Conservation (phyloP, 192 early-diverging fungal genomes). For the Cetraspora pellucida region DNA sequence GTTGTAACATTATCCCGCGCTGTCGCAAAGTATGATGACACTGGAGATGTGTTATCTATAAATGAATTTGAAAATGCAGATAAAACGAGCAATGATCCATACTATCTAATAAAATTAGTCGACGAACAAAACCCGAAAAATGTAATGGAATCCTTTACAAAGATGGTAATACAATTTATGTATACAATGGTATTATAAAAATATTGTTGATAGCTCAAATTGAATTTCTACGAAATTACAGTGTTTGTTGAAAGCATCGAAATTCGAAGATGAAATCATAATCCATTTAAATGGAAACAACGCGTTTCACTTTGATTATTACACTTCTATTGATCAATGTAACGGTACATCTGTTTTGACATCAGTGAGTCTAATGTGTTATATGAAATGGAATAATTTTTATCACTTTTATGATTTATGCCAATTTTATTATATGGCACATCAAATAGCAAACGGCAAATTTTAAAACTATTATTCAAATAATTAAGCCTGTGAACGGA, state of each 20-base stretch:
- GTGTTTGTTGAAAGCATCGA: constrained; percentile 30
- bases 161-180: constrained; percentile 6
- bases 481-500: constrained; percentile 8
- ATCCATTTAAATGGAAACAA: constrained; percentile 24
- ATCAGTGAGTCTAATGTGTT: not conserved
- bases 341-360: not conserved
- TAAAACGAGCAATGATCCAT: not conserved
- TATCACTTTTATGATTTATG: not conserved
- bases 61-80: not conserved
- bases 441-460: not conserved
- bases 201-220: too few species aligned
- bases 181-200: not conserved
- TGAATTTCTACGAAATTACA: not conserved
- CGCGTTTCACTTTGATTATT: constrained; percentile 34
- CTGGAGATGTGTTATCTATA: not conserved
- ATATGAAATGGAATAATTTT: not conserved
- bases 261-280: constrained; percentile 34
- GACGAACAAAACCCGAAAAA: constrained; percentile 19
- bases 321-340: constrained; percentile 15
- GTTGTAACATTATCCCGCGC: not conserved
- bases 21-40: not conserved
- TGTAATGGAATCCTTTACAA: constrained; percentile 23
- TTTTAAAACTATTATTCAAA: constrained; percentile 32
- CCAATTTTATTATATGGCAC: not conserved
- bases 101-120: constrained; percentile 29